Base-by-base conservation (phyloP, 2,329 filamentous ascomycete genomes). In the Colletotrichum sp. region DNA sequence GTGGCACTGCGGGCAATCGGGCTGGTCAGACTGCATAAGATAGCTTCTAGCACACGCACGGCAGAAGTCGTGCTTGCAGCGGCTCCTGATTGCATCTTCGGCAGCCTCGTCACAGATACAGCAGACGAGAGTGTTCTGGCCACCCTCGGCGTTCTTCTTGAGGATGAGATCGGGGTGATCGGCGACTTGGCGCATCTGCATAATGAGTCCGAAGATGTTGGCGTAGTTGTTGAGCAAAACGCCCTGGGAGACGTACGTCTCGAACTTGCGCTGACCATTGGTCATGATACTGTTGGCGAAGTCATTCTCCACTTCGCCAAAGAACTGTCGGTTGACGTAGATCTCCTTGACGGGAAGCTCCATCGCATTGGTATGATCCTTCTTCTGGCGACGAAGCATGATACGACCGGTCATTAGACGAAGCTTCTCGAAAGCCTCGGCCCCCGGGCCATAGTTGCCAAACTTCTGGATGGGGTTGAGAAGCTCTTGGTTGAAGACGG, bases 181-280 rank as follows among this genome's bases (percentile, higher is more conserved):
- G 9, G 97, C 96, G 30, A 98, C 95, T 86, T 99, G 97, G 71
- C 97, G 94, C 96, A 99, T 99, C 85, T 98, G 96, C 95, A 99
- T 99, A 82, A 99, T 98, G 71, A 99, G 90, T 82, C 96, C 96
- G 81, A 99, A 99, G 79, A 99, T 99, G 84, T 99, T 99, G 87
- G 97, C 97, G 80, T 99, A 99, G 83, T 98, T 98, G 88, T 99
- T 96, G 77, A 99, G 90, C 85, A 99, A 92, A 25, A 99, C 96
- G 87, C 96, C 96, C 78, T 96, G 95, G 22, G 95, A 94, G 49
- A 99, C 97, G 79, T 99, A 99, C 0, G 96, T 99, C 82, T 99
- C 95, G 79, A 99, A 99, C 80, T 96, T 93, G 77, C 97, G 94
- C 75, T 93, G 92, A 9, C 95, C 94, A 82, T 95, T 98, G 19